These are phyloP conservation scores for Pneumocystis wakefieldiae DNA, from an alignment of 1,139 yeast genomes.

Conservation along the genomic window DNA sequence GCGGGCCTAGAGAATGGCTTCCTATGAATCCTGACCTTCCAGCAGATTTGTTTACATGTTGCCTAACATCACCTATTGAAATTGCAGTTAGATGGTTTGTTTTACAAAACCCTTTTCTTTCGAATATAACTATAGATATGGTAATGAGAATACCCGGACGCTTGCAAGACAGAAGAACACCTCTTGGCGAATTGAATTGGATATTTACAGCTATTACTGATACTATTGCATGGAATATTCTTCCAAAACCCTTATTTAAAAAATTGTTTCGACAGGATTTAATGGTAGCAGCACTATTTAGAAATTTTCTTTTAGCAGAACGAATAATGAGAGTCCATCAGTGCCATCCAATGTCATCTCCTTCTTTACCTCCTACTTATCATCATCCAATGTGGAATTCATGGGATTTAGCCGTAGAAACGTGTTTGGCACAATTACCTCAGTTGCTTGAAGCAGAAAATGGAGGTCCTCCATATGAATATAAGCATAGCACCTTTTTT, in stretches of 20 bases:
- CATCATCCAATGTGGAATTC: constrained; percentile 95
- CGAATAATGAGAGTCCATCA: constrained; percentile 87
- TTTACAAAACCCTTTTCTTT: constrained; percentile 49
- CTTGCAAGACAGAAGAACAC: constrained; percentile 82
- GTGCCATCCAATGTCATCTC: constrained; percentile 90
- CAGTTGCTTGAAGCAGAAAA: constrained; percentile 24
- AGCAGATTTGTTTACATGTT: constrained; percentile 89
- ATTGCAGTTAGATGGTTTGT: constrained; percentile 86
- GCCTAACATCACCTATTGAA: constrained; percentile 89
- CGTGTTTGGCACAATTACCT: constrained; percentile 50
- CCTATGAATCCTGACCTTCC: constrained; percentile 94
- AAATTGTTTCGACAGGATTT: constrained; percentile 84
- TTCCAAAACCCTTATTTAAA: constrained; percentile 78
- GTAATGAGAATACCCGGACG: constrained; percentile 64
- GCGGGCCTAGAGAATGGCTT: constrained; percentile 67
- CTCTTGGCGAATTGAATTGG: constrained; percentile 93
- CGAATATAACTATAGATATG: constrained; percentile 23
- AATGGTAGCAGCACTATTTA: constrained; percentile 89
- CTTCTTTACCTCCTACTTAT: constrained; percentile 72
- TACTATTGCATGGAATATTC: constrained; percentile 92
- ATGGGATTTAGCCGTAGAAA: constrained; percentile 96
- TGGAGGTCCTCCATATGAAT: constrained; percentile 30
- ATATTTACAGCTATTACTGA: constrained; percentile 96
- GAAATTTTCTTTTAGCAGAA: constrained; percentile 82
- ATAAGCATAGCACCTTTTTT: constrained; percentile 83